These are phyloP conservation scores for Cucumis cinereus DNA, from an alignment of 306 rosid species.

Conservation along the genomic window DNA sequence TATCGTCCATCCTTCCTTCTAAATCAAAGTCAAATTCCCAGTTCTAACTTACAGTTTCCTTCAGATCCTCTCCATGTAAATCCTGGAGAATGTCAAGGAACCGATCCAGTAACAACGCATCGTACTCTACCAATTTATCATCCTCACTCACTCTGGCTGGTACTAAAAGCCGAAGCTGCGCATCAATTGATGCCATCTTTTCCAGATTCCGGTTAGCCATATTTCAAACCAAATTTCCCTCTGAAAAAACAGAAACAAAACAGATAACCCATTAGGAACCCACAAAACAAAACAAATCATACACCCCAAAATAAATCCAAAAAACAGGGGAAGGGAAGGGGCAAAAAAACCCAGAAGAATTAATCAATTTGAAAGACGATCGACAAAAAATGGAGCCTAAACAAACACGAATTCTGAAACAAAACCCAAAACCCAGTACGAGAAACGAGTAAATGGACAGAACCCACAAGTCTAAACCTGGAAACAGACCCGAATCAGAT, in stretches of 20 bases:
- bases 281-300: not conserved
- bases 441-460: conserved; percentile 5
- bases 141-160: conserved; percentile 92
- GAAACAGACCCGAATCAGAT: not conserved
- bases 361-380: not conserved
- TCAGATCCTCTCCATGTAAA: conserved; percentile 92
- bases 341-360: not conserved
- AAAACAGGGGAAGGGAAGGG: not conserved
- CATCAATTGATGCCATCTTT: conserved; percentile 93
- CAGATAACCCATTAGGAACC: not conserved
- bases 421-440: not conserved
- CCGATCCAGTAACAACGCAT: conserved; percentile 88
- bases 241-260: conserved; percentile 5
- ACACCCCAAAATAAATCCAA: not conserved
- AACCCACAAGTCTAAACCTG: not conserved
- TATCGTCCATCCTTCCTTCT: not conserved
- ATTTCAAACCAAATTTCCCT: conserved; percentile 14
- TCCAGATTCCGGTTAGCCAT: conserved; percentile 72
- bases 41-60: conserved; percentile 62
- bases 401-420: not conserved
- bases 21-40: conserved; percentile 10
- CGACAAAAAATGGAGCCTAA: conserved; percentile 7
- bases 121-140: conserved; percentile 86
- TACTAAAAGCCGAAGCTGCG: conserved; percentile 75
- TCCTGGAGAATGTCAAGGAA: conserved; percentile 97